Evolutionary conservation across 2,329 filamentous ascomycete genomes (phyloP).

Genomic region (Xylaria digitata): DNA sequence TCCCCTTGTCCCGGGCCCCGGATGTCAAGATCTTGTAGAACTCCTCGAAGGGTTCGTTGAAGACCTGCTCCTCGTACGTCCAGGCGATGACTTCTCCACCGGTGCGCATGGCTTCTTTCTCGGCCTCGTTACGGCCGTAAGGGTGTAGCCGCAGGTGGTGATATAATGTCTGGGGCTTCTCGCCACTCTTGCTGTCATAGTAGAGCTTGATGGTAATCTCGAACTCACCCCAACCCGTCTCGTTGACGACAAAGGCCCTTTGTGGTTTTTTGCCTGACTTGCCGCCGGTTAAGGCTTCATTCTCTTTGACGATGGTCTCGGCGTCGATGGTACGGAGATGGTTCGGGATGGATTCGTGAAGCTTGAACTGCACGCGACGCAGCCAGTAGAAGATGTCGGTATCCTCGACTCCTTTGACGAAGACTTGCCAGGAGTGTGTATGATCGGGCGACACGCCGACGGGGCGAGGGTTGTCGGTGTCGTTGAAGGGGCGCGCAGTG

Average conservation of each 20-base stretch:
- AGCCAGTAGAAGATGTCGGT: conserved; percentile 96
- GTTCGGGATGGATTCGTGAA: conserved; percentile 96
- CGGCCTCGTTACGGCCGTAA: conserved; percentile 83
- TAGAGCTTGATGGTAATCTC: conserved; percentile 95
- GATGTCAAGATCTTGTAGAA: conserved; percentile 89
- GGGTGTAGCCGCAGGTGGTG: conserved; percentile 92
- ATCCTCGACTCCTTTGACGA: conserved; percentile 89
- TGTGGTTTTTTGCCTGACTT: conserved; percentile 59
- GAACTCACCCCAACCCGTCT: conserved; percentile 99
- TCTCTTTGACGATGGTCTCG: conserved; percentile 49
- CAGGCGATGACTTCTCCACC: conserved; percentile 78
- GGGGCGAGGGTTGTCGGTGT: conserved; percentile 80
- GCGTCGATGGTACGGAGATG: conserved; percentile 76
- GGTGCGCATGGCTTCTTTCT: conserved; percentile 71
- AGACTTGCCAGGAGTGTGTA: conserved; percentile 96
- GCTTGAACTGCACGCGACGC: conserved; percentile 96
- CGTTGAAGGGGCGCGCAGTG: conserved; percentile 82
- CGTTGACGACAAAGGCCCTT: conserved; percentile 77
- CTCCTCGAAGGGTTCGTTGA: conserved; percentile 94
- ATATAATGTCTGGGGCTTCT: conserved; percentile 96
- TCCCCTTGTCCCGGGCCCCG: conserved; percentile 68
- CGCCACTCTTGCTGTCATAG: conserved; percentile 85
- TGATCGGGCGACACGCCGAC: conserved; percentile 85
- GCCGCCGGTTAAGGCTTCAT: conserved; percentile 41
- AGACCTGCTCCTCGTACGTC: conserved; percentile 92